Percentiles rank a stretch among this genome's conserved stretches.
Conservation (phyloP, 441 rosid genomes). For the Croton laevigatus region DNA sequence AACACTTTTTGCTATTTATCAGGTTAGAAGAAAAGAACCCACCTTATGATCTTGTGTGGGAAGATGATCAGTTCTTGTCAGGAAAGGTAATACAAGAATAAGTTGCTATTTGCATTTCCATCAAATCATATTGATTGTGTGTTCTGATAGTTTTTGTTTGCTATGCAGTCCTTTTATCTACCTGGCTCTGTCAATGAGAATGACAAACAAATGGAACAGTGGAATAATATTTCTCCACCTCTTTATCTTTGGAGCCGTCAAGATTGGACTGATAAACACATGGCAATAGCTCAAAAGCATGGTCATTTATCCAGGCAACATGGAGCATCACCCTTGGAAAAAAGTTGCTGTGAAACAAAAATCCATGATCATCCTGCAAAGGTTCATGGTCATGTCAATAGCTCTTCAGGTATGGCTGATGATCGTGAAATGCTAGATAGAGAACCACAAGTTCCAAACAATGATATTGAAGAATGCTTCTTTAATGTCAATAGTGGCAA, state of each 20-base stretch:
- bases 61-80: conserved; percentile 52
- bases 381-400: conserved; percentile 8
- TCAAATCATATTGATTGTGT: not conserved
- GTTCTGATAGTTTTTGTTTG: conserved; percentile 1
- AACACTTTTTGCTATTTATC: conserved; percentile 21
- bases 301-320: conserved; percentile 40
- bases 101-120: conserved; percentile 13
- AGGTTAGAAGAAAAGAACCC: conserved; percentile 72
- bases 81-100: conserved; percentile 63
- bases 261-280: conserved; percentile 58
- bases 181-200: conserved; percentile 76
- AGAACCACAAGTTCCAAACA: conserved; percentile 29
- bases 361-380: conserved; percentile 24
- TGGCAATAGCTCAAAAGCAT: conserved; percentile 51
- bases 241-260: conserved; percentile 89
- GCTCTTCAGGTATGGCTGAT: conserved; percentile 19
- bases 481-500: conserved; percentile 11
- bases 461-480: conserved; percentile 14
- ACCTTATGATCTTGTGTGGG: conserved; percentile 77
- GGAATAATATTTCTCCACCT: conserved; percentile 66
- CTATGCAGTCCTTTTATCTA: conserved; percentile 82
- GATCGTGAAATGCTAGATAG: conserved; percentile 27
- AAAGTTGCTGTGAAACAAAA: conserved; percentile 18
- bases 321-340: conserved; percentile 16
- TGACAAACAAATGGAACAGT: conserved; percentile 77